A percentile compares a stretch with the other conserved stretches of the same genome.
Evolutionary conservation across 768 basidiomycete genomes (phyloP).

Genomic region (Boletus reticuloceps): DNA sequence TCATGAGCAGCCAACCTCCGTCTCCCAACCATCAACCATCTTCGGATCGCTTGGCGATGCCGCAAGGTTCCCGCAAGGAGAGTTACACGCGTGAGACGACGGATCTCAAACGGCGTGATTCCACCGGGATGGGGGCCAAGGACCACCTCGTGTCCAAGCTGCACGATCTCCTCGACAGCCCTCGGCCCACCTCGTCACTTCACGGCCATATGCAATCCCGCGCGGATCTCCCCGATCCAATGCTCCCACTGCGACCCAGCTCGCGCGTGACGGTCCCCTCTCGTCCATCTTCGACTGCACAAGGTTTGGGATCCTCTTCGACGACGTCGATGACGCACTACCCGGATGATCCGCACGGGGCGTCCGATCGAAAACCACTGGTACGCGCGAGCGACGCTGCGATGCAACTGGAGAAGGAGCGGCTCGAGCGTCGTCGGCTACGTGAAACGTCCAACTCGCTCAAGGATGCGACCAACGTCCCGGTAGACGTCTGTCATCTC

Average conservation of each 20-base stretch:
- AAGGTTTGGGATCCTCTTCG: constrained; percentile 14
- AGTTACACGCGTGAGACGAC: constrained; percentile 19
- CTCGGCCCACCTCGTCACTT: constrained; percentile 39
- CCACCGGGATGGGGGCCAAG: constrained; percentile 21
- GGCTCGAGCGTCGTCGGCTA: constrained; percentile 32
- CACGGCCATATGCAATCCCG: constrained; percentile 36
- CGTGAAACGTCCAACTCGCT: constrained; percentile 23
- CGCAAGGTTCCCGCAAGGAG: constrained; percentile 21
- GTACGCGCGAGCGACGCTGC: constrained; percentile 55
- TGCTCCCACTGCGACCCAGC: constrained; percentile 16
- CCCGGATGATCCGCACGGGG: constrained; percentile 8
- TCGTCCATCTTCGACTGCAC: constrained; percentile 22
- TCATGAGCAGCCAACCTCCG: constrained; percentile 29
- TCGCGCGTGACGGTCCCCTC: constrained; percentile 23
- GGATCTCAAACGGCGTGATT: constrained; percentile 22
- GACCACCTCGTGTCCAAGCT: constrained; percentile 39
- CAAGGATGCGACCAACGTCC: constrained; percentile 29
- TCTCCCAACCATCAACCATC: constrained; percentile 26
- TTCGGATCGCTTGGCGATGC: constrained; percentile 18
- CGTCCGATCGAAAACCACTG: constrained; percentile 26
- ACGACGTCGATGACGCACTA: constrained; percentile 15
- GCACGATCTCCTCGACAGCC: constrained; percentile 46
- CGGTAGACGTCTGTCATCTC: constrained; percentile 17
- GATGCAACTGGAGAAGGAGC: constrained; percentile 48
- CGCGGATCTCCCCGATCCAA: constrained; percentile 25